phyloP scores from a whole-genome alignment of 257 asterid species.

The Jacaranda mimosifolia region DNA sequence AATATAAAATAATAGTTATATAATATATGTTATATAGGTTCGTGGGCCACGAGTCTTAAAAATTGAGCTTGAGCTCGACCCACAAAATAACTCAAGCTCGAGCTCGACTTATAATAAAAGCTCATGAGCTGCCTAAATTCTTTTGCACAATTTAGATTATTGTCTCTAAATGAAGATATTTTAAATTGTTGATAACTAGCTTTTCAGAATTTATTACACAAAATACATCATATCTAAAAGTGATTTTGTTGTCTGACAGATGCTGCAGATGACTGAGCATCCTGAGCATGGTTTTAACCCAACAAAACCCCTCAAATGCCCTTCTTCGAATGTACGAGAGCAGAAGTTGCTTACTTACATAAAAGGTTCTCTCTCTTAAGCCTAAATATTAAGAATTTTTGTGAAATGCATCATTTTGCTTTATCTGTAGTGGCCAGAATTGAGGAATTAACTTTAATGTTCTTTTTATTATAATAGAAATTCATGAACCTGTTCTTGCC shows the following conservation, averaged over 20 bases:
- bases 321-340: constrained; percentile 84
- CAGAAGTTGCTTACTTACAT: constrained; percentile 85
- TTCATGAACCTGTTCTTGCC: constrained; percentile 86
- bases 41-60: too few relatives aligned
- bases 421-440: constrained; percentile 28
- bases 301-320: constrained; percentile 77
- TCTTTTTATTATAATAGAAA: constrained; percentile 59
- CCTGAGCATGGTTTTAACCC: constrained; percentile 77
- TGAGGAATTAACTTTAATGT: constrained; percentile 28
- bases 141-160: too few relatives aligned
- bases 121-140: too few relatives aligned
- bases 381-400: constrained; percentile 17
- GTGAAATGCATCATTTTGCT: constrained; percentile 30
- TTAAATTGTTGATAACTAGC: constrained; percentile 6
- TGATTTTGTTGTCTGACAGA: constrained; percentile 47
- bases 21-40: too few relatives aligned
- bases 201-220: background rate
- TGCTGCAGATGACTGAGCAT: constrained; percentile 87
- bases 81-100: too few relatives aligned
- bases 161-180: background rate
- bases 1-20: too few relatives aligned
- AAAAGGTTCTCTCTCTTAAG: constrained; percentile 65
- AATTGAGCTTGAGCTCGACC: too few relatives aligned
- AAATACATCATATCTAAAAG: too few relatives aligned
- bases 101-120: too few relatives aligned